A percentile compares a stretch with the other conserved stretches of the same genome.
phyloP scores from a whole-genome alignment of 805 yeast species.

The Sungouiella thailandica region DNA sequence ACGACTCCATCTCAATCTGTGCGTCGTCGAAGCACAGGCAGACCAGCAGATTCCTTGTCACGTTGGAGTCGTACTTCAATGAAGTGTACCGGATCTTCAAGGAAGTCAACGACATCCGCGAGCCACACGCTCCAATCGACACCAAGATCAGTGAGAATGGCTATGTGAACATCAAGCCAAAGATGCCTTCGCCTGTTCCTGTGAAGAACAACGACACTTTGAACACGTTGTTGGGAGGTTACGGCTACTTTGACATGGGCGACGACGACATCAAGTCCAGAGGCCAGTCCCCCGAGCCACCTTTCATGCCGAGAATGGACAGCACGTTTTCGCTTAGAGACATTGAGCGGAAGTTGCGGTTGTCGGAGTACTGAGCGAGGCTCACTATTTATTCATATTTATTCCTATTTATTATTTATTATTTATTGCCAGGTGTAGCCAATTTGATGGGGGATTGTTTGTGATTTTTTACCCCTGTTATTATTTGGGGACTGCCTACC shows the following conservation, averaged over 20 bases:
- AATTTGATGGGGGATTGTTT: neutral
- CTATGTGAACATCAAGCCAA: neutral
- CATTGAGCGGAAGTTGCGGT: constrained; percentile 59
- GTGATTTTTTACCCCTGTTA: too few species aligned
- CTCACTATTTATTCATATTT: neutral
- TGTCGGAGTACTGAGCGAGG: constrained; percentile 49
- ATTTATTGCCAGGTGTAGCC: neutral
- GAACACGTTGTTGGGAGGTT: constrained; percentile 48
- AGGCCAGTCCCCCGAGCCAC: constrained; percentile 56
- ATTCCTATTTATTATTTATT: neutral
- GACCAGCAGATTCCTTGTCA: constrained; percentile 50
- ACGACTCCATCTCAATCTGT: constrained; percentile 47
- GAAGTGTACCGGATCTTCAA: constrained; percentile 37
- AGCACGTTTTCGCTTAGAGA: constrained; percentile 44
- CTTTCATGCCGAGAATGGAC: constrained; percentile 33
- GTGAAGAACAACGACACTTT: constrained; percentile 9
- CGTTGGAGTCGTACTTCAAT: constrained; percentile 45
- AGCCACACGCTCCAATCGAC: constrained; percentile 20
- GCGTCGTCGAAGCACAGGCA: constrained; percentile 59
- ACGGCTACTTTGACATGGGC: constrained; percentile 57
- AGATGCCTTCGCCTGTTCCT: neutral
- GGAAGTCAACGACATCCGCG: constrained; percentile 17
- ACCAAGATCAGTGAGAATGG: constrained; percentile 20
- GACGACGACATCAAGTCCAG: constrained; percentile 49
- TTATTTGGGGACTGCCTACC: too few species aligned